Conservation (phyloP, 176 grass and related monocot genomes). For the Carex scoparia region DNA sequence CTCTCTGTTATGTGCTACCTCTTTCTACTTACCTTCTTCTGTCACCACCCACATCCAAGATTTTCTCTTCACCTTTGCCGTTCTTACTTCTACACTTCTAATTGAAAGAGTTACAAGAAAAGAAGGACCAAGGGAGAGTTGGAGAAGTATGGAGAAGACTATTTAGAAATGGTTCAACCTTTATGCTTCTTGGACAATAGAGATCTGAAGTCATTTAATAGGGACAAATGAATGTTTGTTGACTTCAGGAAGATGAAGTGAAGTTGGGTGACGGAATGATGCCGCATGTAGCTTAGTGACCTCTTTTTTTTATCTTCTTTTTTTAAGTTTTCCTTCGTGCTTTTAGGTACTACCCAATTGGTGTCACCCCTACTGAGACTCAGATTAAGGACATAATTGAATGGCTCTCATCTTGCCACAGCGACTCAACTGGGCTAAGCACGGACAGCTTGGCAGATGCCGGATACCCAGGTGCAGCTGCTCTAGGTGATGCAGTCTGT, state of each 20-base stretch:
- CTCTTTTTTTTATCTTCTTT: background rate
- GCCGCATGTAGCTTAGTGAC: background rate
- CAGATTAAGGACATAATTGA: conserved; percentile 90
- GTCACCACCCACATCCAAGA: background rate
- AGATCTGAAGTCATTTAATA: background rate
- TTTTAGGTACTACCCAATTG: conserved; percentile 63
- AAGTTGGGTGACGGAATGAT: background rate
- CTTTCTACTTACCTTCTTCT: background rate
- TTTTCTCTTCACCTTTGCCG: background rate
- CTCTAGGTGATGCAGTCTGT: conserved; percentile 77
- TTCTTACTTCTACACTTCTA: background rate
- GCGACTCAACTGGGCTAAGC: conserved; percentile 80
- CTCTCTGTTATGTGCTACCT: background rate
- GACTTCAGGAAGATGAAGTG: background rate
- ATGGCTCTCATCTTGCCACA: conserved; percentile 67
- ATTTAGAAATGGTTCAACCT: background rate
- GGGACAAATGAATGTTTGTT: background rate
- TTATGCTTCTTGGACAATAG: background rate
- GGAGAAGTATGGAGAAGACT: background rate
- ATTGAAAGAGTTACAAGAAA: background rate
- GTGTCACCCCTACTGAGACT: conserved; percentile 67
- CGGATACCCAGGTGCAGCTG: conserved; percentile 64
- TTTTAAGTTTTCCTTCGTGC: background rate
- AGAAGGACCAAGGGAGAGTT: too few relatives aligned
- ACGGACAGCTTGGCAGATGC: conserved; percentile 93